Percentiles rank a stretch among this genome's conserved stretches.
Conservation (phyloP, 768 basidiomycete genomes). For the Leccinum rimulosum region DNA sequence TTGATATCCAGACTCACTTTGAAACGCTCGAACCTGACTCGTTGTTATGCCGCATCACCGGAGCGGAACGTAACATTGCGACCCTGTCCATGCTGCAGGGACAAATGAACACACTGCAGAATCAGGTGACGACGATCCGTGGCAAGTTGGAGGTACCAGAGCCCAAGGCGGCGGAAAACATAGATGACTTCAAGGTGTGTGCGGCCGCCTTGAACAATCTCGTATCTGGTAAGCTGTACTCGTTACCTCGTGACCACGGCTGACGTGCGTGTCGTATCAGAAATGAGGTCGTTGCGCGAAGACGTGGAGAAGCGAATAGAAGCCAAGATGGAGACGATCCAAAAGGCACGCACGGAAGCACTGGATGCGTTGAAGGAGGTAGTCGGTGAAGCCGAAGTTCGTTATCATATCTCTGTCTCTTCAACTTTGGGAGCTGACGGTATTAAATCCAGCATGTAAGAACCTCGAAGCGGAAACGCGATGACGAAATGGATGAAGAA, state of each 20-base stretch:
- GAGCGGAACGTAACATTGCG: constrained; percentile 32
- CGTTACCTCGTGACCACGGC: background rate
- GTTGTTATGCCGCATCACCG: constrained; percentile 27
- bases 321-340: constrained; percentile 44
- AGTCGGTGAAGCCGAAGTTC: constrained; percentile 33
- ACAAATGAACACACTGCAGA: constrained; percentile 21
- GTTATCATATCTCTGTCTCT: constrained; percentile 13
- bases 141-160: constrained; percentile 20
- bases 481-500: constrained; percentile 36
- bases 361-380: constrained; percentile 35
- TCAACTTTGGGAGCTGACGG: constrained; percentile 25
- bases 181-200: constrained; percentile 27
- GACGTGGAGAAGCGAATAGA: constrained; percentile 45
- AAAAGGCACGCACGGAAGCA: constrained; percentile 39
- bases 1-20: constrained; percentile 36
- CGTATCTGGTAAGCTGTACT: constrained; percentile 38
- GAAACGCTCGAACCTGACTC: constrained; percentile 38
- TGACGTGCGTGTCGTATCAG: constrained; percentile 25
- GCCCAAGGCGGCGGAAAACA: constrained; percentile 5
- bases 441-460: constrained; percentile 24
- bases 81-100: constrained; percentile 27
- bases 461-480: constrained; percentile 65
- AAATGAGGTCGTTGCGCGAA: constrained; percentile 45
- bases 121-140: constrained; percentile 20
- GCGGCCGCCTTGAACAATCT: constrained; percentile 38